These are phyloP conservation scores for Pyrenula aspistea DNA, from an alignment of 495 filamentous ascomycete genomes.

Conservation along the genomic window DNA sequence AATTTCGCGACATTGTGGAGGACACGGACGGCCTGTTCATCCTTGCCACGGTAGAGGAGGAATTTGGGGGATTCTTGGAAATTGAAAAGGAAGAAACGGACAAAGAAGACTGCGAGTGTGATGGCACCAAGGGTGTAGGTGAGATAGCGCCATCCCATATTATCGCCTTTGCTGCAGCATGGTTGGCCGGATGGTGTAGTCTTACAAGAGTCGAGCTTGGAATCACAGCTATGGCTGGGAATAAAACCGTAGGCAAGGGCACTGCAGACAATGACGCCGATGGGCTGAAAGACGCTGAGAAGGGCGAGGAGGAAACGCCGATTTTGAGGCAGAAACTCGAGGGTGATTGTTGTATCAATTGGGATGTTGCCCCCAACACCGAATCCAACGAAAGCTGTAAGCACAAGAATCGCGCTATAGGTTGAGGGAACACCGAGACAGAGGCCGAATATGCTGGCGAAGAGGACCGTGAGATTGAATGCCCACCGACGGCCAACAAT, in stretches of 20 bases:
- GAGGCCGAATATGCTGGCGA: conserved; percentile 31
- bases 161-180: conserved; percentile 35
- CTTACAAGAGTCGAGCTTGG: conserved; percentile 20
- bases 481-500: conserved; percentile 36
- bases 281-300: conserved; percentile 35
- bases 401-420: conserved; percentile 26
- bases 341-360: conserved; percentile 35
- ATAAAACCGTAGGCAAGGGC: conserved; percentile 34
- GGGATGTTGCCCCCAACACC: conserved; percentile 38
- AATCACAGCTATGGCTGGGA: conserved; percentile 24
- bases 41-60: conserved; percentile 50
- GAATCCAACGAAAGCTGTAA: conserved; percentile 34
- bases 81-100: conserved; percentile 55
- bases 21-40: conserved; percentile 46
- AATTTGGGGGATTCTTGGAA: conserved; percentile 65
- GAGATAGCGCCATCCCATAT: conserved; percentile 45
- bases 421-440: conserved; percentile 25
- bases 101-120: conserved; percentile 52
- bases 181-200: conserved; percentile 13
- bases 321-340: conserved; percentile 35
- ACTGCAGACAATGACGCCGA: conserved; percentile 28
- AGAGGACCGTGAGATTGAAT: conserved; percentile 36
- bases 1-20: conserved; percentile 48
- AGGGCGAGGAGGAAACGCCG: conserved; percentile 31
- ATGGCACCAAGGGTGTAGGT: conserved; percentile 49